These are phyloP conservation scores for Moricandia moricandioides DNA, from an alignment of 345 rosid species.

Conservation along the genomic window DNA sequence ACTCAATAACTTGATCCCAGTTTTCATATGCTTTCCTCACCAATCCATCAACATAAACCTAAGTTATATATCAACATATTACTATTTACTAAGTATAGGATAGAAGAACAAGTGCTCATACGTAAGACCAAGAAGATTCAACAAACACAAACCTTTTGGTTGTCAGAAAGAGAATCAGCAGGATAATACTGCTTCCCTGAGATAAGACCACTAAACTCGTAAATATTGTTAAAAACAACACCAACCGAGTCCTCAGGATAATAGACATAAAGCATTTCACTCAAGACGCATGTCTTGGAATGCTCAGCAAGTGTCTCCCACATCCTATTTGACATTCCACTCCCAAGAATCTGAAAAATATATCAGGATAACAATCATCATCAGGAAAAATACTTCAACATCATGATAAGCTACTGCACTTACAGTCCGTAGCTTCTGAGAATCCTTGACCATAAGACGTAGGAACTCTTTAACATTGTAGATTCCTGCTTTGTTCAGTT, in stretches of 20 bases:
- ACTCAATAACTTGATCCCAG: slow-evolving; percentile 83
- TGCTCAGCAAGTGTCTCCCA: slow-evolving; percentile 95
- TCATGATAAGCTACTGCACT: slow-evolving; percentile 27
- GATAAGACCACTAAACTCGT: slow-evolving; percentile 71
- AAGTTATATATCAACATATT: neutral
- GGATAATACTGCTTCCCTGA: slow-evolving; percentile 66
- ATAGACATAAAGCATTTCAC: slow-evolving; percentile 78
- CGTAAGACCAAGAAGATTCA: neutral
- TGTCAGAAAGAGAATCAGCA: slow-evolving; percentile 71
- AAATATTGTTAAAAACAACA: slow-evolving; percentile 78
- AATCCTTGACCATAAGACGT: slow-evolving; percentile 74
- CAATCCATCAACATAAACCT: slow-evolving; percentile 76
- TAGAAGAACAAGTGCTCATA: neutral
- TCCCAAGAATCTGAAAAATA: slow-evolving; percentile 78
- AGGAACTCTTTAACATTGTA: slow-evolving; percentile 80
- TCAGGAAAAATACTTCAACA: neutral
- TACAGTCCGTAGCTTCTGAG: slow-evolving; percentile 77
- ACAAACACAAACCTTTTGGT: slow-evolving; percentile 62
- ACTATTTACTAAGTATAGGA: neutral
- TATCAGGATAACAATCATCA: slow-evolving; percentile 21
- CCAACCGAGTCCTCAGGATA: slow-evolving; percentile 69
- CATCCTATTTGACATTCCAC: slow-evolving; percentile 99
- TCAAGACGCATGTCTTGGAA: slow-evolving; percentile 80
- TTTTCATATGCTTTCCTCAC: slow-evolving; percentile 97
- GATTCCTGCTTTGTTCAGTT: slow-evolving; percentile 79